A percentile compares a stretch with the other conserved stretches of the same genome.
Evolutionary conservation across 139 green algal genomes (phyloP).

Genomic region (Yamagishiella unicocca): DNA sequence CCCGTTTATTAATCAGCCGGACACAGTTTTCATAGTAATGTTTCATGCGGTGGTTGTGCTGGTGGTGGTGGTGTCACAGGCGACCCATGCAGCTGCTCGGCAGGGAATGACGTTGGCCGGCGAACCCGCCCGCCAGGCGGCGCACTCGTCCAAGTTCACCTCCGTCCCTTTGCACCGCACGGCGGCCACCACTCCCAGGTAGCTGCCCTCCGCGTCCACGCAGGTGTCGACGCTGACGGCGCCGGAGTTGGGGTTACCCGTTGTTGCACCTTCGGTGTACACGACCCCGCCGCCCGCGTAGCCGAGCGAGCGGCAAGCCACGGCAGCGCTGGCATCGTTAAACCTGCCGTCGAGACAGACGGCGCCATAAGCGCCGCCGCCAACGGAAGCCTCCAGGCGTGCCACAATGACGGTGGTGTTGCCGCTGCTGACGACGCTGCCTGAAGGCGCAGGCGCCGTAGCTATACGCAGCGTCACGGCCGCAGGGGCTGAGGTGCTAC

Average conservation of each 20-base stretch:
- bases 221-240: neutral
- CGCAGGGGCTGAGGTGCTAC: neutral
- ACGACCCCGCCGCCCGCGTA: neutral
- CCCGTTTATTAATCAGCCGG: too few species aligned
- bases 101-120: neutral
- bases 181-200: neutral
- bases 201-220: neutral
- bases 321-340: neutral
- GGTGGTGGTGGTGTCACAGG: too few species aligned
- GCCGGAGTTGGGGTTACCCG: too few species aligned
- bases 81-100: slow-evolving; percentile 11
- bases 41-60: too few species aligned
- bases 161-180: neutral
- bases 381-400: neutral
- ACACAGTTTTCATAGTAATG: too few species aligned
- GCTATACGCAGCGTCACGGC: neutral
- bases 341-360: slow-evolving; percentile 13
- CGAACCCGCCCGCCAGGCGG: neutral
- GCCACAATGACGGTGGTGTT: neutral
- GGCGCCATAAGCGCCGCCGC: neutral
- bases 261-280: neutral
- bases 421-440: neutral
- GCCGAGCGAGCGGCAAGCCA: slow-evolving; percentile 15
- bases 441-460: neutral
- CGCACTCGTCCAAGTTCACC: neutral